Evolutionary conservation across 2,329 filamentous ascomycete species (phyloP), one percentile per base, ranked within the genome.

Genomic region (Elsinoe ampelina): DNA sequence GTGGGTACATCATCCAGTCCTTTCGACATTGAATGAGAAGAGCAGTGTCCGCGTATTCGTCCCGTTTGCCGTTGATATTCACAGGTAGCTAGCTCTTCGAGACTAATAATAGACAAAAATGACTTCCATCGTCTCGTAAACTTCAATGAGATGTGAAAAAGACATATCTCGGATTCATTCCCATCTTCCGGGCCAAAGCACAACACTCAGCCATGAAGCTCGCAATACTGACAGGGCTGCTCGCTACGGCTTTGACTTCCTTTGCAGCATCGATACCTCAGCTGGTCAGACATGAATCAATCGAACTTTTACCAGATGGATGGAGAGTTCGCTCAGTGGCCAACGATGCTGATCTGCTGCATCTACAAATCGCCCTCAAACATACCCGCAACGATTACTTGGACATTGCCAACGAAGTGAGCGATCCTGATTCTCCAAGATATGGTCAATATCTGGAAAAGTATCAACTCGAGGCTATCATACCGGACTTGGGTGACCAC

Each of bases 351-450:
- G 42, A 59, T 13, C 42, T 15, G 12, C 12, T 61, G 19, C 30
- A 30, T n/a, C 55, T 61, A 5, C 55, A 42, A 15, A 51, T 61
- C 20, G 50, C 59, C 11, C 30, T 61, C 8, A 17, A 12, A 2
- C 58, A 58, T 12, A 50, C 36, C 1, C 57, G 59, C 13, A n/a
- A 32, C 4, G 34, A 59, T 11, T 58, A 59, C 20, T n/a, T 61
- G 13, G 50, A 57, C n/a, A 45, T 59, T 11, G 59, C 59, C 11
- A 15, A 39, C 3, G 17, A 56, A 22, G 47, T 61, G 19, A 59
- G 58, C 34, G 35, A 61, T 30, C 56, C 56, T 17, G 8, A 13
- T n/a, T 58, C 48, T 15, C 13, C 56, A 5, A 11, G 17, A 7
- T 54, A 58, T 54, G 56, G 56, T 5, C 22, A 43, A 2, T 48